Percentiles rank a stretch among this genome's conserved stretches.
Evolutionary conservation across 2,329 filamentous ascomycete genomes (phyloP).

Genomic region (Aspergillus texensis): DNA sequence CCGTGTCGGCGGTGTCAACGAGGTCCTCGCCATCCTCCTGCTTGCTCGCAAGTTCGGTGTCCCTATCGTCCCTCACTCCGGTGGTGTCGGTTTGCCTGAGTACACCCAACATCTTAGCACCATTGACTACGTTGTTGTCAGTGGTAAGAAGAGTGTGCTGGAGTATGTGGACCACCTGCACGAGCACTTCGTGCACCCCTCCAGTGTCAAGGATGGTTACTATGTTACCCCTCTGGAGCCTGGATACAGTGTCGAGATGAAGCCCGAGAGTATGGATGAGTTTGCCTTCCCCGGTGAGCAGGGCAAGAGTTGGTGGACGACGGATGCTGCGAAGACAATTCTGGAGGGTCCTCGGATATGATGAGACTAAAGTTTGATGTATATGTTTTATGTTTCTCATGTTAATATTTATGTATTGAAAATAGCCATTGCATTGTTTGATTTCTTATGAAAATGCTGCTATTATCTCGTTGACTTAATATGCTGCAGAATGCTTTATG

Average conservation of each 20-base stretch:
- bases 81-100: constrained; percentile 86
- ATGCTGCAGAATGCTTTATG: constrained; percentile 7
- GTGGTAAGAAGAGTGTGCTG: constrained; percentile 76
- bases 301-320: constrained; percentile 83
- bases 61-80: constrained; percentile 85
- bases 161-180: constrained; percentile 94
- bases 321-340: constrained; percentile 75
- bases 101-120: constrained; percentile 92
- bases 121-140: constrained; percentile 88
- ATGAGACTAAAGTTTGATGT: constrained; percentile 3
- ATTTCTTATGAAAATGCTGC: background rate
- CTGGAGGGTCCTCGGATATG: constrained; percentile 57
- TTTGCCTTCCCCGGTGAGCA: constrained; percentile 76
- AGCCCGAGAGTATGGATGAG: constrained; percentile 78
- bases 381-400: constrained; percentile 4
- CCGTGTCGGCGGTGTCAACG: constrained; percentile 86
- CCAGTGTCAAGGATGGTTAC: constrained; percentile 79
- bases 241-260: constrained; percentile 94
- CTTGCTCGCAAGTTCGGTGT: constrained; percentile 71
- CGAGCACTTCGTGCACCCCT: constrained; percentile 86
- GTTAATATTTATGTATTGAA: constrained; percentile 4
- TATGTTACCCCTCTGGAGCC: constrained; percentile 82
- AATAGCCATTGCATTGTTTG: background rate
- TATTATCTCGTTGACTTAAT: background rate
- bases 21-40: constrained; percentile 85